phyloP scores from a whole-genome alignment of 2,329 filamentous ascomycete species.

The Trichoderma atroviride region DNA sequence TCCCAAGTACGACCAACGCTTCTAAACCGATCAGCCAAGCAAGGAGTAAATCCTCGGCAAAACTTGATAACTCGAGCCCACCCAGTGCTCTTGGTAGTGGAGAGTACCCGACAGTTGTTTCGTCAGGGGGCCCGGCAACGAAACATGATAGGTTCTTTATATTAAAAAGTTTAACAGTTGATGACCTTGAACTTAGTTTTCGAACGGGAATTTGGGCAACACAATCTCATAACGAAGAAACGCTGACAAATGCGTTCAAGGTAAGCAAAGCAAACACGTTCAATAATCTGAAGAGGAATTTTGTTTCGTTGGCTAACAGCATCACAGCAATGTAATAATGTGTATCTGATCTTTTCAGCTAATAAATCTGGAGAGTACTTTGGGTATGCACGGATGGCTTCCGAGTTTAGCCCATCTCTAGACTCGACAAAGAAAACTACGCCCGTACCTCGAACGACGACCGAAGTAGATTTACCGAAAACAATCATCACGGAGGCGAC shows the following conservation, averaged over 20 bases:
- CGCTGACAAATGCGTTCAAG: slow-evolving; percentile 79
- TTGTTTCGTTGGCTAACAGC: slow-evolving; percentile 17
- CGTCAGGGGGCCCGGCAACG: neutral
- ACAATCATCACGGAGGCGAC: slow-evolving; percentile 80
- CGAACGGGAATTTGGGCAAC: slow-evolving; percentile 90
- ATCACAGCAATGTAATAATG: slow-evolving; percentile 72
- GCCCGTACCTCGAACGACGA: slow-evolving; percentile 61
- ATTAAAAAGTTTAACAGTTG: slow-evolving; percentile 87
- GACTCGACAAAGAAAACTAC: slow-evolving; percentile 70
- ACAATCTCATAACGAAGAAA: slow-evolving; percentile 88
- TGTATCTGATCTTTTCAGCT: slow-evolving; percentile 92
- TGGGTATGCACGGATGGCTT: slow-evolving; percentile 89
- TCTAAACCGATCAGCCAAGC: slow-evolving; percentile 27
- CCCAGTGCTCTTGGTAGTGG: neutral
- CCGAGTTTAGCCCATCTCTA: slow-evolving; percentile 78
- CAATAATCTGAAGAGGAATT: neutral
- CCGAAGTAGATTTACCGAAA: slow-evolving; percentile 69
- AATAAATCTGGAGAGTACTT: slow-evolving; percentile 98
- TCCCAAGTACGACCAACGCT: slow-evolving; percentile 42
- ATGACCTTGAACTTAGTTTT: slow-evolving; percentile 89
- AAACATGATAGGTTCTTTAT: slow-evolving; percentile 82
- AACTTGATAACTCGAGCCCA: neutral
- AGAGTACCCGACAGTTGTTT: neutral
- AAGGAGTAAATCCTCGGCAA: slow-evolving; percentile 23
- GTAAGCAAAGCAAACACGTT: slow-evolving; percentile 49